Base-by-base conservation (phyloP, 805 yeast species). In the Candida nemodendra region DNA sequence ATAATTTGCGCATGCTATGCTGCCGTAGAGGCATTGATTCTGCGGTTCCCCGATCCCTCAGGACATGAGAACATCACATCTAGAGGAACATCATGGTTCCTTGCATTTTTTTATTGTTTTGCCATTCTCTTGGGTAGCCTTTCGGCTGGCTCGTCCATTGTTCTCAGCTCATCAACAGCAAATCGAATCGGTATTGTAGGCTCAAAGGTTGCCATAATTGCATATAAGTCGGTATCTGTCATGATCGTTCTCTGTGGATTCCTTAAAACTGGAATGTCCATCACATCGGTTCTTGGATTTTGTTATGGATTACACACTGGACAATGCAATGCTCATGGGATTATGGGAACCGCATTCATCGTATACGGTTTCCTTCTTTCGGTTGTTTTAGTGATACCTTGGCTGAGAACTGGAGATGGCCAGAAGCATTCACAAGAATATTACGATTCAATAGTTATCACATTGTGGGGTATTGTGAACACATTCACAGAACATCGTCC, bases 261-360 rank as follows among this genome's bases (percentile, higher is more conserved):
- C 84, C 81, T 89, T 8, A 79, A 86, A 47, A 74, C 77, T 22
- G 79, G 89, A 35, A 64, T 91, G 65, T 91, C 95, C 0, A 87
- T 91, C 5, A 81, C 86, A 30, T 84, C 95, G 1, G 56, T 89
- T 45, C 76, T 87, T 47, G 96, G 96, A 2, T 91, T 89, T 61
- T 91, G 98, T 63, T 79, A 87, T 50, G 84, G 74, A 4, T 70
- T 61, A 24, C 93, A 86, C 53, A 80, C 95, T 0, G 98, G 98
- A 17, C 98, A 91, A 63, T 91, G 98, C 61, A 76, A 89, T 27
- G 98, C 98, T 0, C 98, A 91, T 59, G 97, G 96, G 4, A 86
- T 91, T 43, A 91, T 91, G 98, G 98, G 98, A 0, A 74, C 86
- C 17, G 82, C 95, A 0, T 91, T 91, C 51, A 74, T 91, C 9